Percentiles rank a stretch among this genome's conserved stretches.
These are phyloP conservation scores for Borealophlyctis nickersoniae DNA, from an alignment of 192 early-diverging fungal genomes.

Conservation along the genomic window DNA sequence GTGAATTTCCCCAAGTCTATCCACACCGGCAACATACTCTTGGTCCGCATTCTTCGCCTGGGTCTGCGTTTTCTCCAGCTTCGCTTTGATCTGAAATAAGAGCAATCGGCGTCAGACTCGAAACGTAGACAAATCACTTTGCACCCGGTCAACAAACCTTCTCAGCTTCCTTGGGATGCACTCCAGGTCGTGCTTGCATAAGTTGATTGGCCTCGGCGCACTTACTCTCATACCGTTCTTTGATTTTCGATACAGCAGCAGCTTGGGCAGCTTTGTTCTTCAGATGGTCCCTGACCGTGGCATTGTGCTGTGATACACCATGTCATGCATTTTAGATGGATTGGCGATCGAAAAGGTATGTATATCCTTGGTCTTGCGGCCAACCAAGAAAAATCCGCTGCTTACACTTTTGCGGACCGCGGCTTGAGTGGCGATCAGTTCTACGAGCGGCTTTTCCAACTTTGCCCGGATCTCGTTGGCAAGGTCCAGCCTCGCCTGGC, in stretches of 20 bases:
- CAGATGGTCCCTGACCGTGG: slow-evolving; percentile 40
- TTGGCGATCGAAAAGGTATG: background rate
- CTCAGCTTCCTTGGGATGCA: slow-evolving; percentile 38
- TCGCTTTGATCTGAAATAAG: slow-evolving; percentile 25
- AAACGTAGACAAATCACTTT: background rate
- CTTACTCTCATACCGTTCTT: slow-evolving; percentile 47
- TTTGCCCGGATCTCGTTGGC: slow-evolving; percentile 47
- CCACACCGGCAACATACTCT: slow-evolving; percentile 44
- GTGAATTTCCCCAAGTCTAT: slow-evolving; percentile 45
- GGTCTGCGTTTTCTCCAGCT: slow-evolving; percentile 37
- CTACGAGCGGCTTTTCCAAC: slow-evolving; percentile 42
- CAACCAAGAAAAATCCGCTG: background rate
- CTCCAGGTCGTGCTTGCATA: slow-evolving; percentile 14
- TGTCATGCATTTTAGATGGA: background rate
- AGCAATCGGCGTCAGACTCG: slow-evolving; percentile 1
- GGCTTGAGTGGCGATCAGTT: slow-evolving; percentile 40
- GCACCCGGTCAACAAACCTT: slow-evolving; percentile 21
- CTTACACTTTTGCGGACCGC: slow-evolving; percentile 44
- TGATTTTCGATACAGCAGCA: slow-evolving; percentile 36
- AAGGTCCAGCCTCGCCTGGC: slow-evolving; percentile 43
- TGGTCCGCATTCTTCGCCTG: slow-evolving; percentile 42
- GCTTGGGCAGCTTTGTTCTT: slow-evolving; percentile 42
- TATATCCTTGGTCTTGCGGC: background rate
- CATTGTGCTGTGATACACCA: slow-evolving; percentile 44
- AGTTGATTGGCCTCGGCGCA: slow-evolving; percentile 37